Conservation (phyloP, 495 filamentous ascomycete genomes). For the Neurospora sp. region DNA sequence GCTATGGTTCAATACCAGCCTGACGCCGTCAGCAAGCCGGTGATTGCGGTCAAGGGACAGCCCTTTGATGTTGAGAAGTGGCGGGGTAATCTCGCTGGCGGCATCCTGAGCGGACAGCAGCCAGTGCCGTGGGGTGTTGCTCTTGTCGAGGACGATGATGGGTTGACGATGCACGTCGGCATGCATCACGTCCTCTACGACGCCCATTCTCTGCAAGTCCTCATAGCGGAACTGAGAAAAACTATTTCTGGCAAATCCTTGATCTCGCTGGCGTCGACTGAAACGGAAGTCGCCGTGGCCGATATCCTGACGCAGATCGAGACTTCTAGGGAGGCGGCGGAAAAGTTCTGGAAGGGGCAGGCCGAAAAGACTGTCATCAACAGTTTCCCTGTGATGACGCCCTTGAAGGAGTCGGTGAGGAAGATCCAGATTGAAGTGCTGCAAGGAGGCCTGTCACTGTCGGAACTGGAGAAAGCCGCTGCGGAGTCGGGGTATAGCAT, state of each 20-base stretch:
- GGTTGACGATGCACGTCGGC: conserved; percentile 34
- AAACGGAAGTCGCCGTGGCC: conserved; percentile 34
- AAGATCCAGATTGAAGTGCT: conserved; percentile 29
- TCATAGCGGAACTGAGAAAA: conserved; percentile 46
- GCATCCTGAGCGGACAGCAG: conserved; percentile 7
- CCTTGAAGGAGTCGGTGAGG: conserved; percentile 36
- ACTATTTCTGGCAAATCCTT: not conserved
- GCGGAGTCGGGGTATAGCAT: conserved; percentile 49
- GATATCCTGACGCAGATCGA: conserved; percentile 40
- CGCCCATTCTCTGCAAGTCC: conserved; percentile 51
- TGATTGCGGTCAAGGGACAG: not conserved
- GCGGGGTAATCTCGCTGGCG: conserved; percentile 9
- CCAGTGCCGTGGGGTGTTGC: conserved; percentile 22
- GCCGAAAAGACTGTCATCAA: conserved; percentile 43
- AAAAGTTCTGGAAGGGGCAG: conserved; percentile 52
- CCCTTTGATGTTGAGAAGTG: conserved; percentile 23
- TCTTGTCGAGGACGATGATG: conserved; percentile 8
- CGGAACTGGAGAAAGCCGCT: conserved; percentile 42
- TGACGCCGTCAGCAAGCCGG: not conserved
- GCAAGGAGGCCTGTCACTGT: conserved; percentile 25
- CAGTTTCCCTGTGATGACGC: conserved; percentile 60
- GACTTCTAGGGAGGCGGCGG: conserved; percentile 21
- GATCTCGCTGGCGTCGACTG: not conserved
- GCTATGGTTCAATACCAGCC: conserved; percentile 52
- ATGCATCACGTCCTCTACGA: conserved; percentile 74